Base-by-base conservation (phyloP, 805 yeast species). In the Pichia kluyveri region DNA sequence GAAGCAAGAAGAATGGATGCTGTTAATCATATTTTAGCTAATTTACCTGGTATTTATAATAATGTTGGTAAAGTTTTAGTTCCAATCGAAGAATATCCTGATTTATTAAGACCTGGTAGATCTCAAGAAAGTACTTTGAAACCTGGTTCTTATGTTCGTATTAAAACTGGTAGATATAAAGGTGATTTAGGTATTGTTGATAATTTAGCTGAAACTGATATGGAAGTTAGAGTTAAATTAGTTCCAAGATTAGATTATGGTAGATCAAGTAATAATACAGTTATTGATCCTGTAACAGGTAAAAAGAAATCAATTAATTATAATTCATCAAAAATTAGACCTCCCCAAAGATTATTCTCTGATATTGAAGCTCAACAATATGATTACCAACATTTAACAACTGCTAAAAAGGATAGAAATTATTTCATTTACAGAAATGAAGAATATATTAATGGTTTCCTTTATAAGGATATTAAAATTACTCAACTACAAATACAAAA, bases 171-270 rank as follows among this genome's bases (percentile, higher is more conserved):
- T 53, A 84, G 83, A 60, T 90, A 91, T 65, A 86, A 86, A 59
- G 91, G 91, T 45, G 99, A 93, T 65, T 72, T 93, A 54, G 99
- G 96, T 23, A 77, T 88, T 43, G 96, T 93, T 44, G 96, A 89
- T 58, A 89, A 90, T 61, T 75, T 93, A 53, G 85, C 95, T 51
- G 98, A 93, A 60, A 91, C 87, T 61, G 98, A 96, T 46, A 75
- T 93, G 56, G 98, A 91, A 63, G 98, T 88, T n/a, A 77, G 95
- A 58, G 80, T 95, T 57, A 87, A 87, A 61, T 72, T 93, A 54
- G 95, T 93, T 34, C 99, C 99, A 37, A 80, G 99, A 59, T 68
- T 93, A 51, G 97, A 91, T 63, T 91, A 93, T 65, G 96, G 96
- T 49, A 79, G 82, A 55, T 73, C 59, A 10, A 50, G 55, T 27